Evolutionary conservation across 1,284 basidiomycete genomes (phyloP).

Genomic region (Abortiporus biennis): DNA sequence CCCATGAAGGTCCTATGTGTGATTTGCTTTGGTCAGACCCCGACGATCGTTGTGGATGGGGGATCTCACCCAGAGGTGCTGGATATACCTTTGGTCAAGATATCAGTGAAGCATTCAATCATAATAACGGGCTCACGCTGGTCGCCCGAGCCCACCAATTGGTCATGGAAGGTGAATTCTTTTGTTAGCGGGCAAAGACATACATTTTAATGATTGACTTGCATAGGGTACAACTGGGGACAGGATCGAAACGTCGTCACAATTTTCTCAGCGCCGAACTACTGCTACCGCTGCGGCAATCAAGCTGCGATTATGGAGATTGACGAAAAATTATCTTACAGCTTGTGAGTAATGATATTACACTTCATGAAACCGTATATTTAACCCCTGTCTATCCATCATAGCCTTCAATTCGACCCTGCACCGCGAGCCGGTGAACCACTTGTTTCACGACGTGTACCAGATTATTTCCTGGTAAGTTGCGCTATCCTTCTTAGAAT

Average conservation of each 20-base stretch:
- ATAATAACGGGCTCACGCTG: constrained; percentile 97
- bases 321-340: constrained; percentile 96
- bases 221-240: constrained; percentile 86
- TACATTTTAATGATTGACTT: not conserved
- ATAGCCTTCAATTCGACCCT: constrained; percentile 98
- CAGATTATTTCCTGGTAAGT: constrained; percentile 91
- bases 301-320: constrained; percentile 99
- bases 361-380: not conserved
- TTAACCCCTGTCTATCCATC: constrained; percentile 2
- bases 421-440: constrained; percentile 98
- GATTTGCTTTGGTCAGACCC: constrained; percentile 99
- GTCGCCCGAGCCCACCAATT: constrained; percentile 95
- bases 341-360: constrained; percentile 58
- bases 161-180: constrained; percentile 88
- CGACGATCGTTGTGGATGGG: constrained; percentile 99
- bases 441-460: constrained; percentile 95
- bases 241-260: constrained; percentile 99
- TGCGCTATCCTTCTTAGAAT: not conserved
- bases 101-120: constrained; percentile 97
- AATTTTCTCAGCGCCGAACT: constrained; percentile 98
- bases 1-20: constrained; percentile 99
- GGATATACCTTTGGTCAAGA: constrained; percentile 99
- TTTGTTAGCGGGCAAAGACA: not conserved
- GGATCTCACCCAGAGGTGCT: constrained; percentile 97
- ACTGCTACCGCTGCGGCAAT: constrained; percentile 99